A percentile compares a stretch with the other conserved stretches of the same genome.
Evolutionary conservation across 2,329 filamentous ascomycete species (phyloP).

Genomic region (Raffaelea arxii): DNA sequence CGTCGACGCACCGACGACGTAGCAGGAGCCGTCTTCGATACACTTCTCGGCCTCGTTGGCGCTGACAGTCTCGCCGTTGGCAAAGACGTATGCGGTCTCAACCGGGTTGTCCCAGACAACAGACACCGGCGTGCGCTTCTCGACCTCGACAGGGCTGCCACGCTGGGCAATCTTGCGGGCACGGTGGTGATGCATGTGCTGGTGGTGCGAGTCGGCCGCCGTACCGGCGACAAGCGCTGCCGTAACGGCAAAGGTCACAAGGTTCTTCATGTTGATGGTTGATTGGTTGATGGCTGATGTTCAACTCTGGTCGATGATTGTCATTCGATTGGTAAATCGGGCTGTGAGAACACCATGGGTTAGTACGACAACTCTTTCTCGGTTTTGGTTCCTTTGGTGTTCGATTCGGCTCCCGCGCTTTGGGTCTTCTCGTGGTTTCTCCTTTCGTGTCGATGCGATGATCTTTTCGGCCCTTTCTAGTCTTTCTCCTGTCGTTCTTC

Average conservation of each 20-base stretch:
- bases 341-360: too few relatives aligned
- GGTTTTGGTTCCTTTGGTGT: too few relatives aligned
- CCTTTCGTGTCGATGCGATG: too few relatives aligned
- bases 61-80: conserved; percentile 54
- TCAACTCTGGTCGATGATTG: neutral
- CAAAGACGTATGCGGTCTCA: conserved; percentile 57
- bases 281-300: neutral
- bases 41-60: conserved; percentile 59
- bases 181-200: conserved; percentile 47
- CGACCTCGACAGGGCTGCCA: conserved; percentile 28
- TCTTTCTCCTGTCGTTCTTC: neutral
- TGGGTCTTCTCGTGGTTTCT: too few relatives aligned
- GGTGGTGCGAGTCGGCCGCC: conserved; percentile 45
- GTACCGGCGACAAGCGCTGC: conserved; percentile 42
- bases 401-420: too few relatives aligned
- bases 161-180: conserved; percentile 42
- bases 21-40: conserved; percentile 60
- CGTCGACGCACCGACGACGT: conserved; percentile 50
- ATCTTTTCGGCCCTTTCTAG: too few relatives aligned
- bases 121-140: conserved; percentile 35
- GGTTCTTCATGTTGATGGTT: conserved; percentile 35
- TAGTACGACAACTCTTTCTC: too few relatives aligned
- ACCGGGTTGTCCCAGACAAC: conserved; percentile 47
- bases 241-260: conserved; percentile 40
- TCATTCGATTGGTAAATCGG: neutral